phyloP scores from a whole-genome alignment of 371 early-diverging fungal genomes.

The Amoeboaphelidium occidentale region DNA sequence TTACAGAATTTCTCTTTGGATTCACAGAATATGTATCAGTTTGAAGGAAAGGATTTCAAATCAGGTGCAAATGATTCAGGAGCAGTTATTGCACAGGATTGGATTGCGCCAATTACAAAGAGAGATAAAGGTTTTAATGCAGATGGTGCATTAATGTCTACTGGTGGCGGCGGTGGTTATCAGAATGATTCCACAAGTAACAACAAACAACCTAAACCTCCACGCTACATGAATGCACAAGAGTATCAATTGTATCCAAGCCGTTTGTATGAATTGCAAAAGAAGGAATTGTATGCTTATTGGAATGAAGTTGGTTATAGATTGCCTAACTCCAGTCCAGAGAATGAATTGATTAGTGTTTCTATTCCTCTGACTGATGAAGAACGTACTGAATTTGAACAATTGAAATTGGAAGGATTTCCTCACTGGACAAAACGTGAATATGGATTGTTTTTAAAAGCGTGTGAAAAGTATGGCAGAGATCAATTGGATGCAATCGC shows the following conservation, averaged over 20 bases:
- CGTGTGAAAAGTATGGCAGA: constrained; percentile 71
- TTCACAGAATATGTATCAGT: constrained; percentile 41
- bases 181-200: neutral
- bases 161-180: neutral
- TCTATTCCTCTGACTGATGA: constrained; percentile 51
- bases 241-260: constrained; percentile 87
- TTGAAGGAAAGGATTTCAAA: constrained; percentile 90
- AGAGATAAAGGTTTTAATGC: constrained; percentile 1
- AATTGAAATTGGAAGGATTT: constrained; percentile 37
- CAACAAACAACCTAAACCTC: neutral
- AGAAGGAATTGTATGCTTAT: constrained; percentile 34
- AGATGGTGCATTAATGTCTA: constrained; percentile 1
- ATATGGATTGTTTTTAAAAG: constrained; percentile 62
- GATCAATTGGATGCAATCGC: constrained; percentile 27
- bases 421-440: constrained; percentile 83
- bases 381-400: constrained; percentile 57
- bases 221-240: constrained; percentile 7
- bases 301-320: constrained; percentile 36
- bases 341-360: constrained; percentile 46
- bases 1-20: constrained; percentile 55
- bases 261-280: constrained; percentile 47
- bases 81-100: neutral
- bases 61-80: constrained; percentile 3
- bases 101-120: neutral
- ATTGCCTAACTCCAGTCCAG: constrained; percentile 17